Conservation (phyloP, 2,329 filamentous ascomycete species). For the Ophiosphaerella narmari region DNA sequence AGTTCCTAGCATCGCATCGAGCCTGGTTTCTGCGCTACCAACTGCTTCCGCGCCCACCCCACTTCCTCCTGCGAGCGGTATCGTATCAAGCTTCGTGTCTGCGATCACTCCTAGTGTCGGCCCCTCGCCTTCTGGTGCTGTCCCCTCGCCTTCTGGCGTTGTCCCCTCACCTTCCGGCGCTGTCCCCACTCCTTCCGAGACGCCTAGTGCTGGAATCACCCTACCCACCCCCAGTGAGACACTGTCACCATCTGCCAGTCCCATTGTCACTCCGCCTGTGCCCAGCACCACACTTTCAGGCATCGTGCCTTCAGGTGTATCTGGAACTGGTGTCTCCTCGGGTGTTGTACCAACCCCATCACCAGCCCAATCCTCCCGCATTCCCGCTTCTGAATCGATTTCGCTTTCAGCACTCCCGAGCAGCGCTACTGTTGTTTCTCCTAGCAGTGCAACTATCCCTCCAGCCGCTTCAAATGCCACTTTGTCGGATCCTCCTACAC, state of each 20-base stretch:
- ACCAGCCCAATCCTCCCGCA: slow-evolving; percentile 12
- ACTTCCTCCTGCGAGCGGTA: slow-evolving; percentile 14
- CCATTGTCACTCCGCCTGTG: not conserved
- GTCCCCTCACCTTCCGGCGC: slow-evolving; percentile 3
- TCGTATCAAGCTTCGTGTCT: slow-evolving; percentile 12
- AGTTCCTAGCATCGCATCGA: slow-evolving; percentile 22
- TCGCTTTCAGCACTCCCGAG: slow-evolving; percentile 11
- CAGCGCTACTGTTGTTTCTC: slow-evolving; percentile 9
- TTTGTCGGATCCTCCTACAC: slow-evolving; percentile 10
- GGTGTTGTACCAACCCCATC: not conserved
- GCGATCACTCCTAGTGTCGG: slow-evolving; percentile 6
- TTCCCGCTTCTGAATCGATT: slow-evolving; percentile 23
- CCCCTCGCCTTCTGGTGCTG: slow-evolving; percentile 7
- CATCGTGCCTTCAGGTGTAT: slow-evolving; percentile 1
- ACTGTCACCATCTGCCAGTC: not conserved
- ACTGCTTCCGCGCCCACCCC: slow-evolving; percentile 20
- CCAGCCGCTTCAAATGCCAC: slow-evolving; percentile 15
- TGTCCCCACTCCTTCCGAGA: slow-evolving; percentile 3
- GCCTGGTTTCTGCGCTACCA: slow-evolving; percentile 17
- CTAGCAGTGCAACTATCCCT: slow-evolving; percentile 12
- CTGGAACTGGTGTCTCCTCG: slow-evolving; percentile 8
- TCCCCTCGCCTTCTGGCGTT: slow-evolving; percentile 6
- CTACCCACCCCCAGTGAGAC: slow-evolving; percentile 3
- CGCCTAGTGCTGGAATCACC: slow-evolving; percentile 5
- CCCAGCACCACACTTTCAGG: slow-evolving; percentile 1